phyloP scores from a whole-genome alignment of 768 basidiomycete genomes.

The Kwoniella mangroviensis region DNA sequence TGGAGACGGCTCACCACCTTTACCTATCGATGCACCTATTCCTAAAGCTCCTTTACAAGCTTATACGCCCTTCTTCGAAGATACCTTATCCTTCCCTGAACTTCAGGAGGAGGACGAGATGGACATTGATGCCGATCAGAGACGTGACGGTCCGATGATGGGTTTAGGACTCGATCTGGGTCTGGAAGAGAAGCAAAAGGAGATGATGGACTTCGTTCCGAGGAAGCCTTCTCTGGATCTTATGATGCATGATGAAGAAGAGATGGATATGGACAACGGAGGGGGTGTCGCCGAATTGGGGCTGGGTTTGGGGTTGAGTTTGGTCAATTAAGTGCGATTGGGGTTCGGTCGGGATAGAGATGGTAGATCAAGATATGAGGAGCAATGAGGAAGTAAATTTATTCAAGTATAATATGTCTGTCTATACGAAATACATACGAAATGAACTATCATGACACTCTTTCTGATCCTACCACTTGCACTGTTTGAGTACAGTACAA shows the following conservation, averaged over 20 bases:
- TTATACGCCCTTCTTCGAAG: slow-evolving; percentile 11
- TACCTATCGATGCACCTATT: slow-evolving; percentile 11
- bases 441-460: slow-evolving; percentile 1
- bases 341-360: too few species aligned
- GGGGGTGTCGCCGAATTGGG: not conserved
- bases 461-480: not conserved
- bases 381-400: not conserved
- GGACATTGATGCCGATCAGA: not conserved
- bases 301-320: not conserved
- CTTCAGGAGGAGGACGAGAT: slow-evolving; percentile 9
- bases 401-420: not conserved
- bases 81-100: not conserved
- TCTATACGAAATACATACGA: not conserved
- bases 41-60: slow-evolving; percentile 10
- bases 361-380: not conserved
- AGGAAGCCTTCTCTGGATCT: slow-evolving; percentile 12
- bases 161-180: slow-evolving; percentile 2
- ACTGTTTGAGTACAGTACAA: not conserved
- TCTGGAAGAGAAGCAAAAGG: not conserved
- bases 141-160: not conserved
- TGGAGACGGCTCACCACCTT: not conserved
- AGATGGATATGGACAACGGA: not conserved
- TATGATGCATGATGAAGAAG: slow-evolving; percentile 5
- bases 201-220: slow-evolving; percentile 15
- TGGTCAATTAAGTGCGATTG: not conserved